These are phyloP conservation scores for Amanita exitialis DNA, from an alignment of 768 basidiomycete species.

Conservation along the genomic window DNA sequence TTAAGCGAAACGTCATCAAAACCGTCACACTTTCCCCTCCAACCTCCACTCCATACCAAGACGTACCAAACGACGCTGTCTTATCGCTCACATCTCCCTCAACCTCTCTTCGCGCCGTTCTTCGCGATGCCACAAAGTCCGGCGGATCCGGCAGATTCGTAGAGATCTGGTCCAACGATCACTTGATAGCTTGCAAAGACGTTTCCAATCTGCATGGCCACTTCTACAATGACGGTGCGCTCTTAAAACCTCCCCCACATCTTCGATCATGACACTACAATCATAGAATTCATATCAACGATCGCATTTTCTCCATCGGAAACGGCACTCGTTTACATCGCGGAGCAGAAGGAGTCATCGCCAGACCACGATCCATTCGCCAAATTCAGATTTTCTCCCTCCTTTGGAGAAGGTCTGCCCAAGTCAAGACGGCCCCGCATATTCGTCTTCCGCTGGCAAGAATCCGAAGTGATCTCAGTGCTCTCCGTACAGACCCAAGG, in stretches of 20 bases:
- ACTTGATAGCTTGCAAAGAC: conserved; percentile 36
- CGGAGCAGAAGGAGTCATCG: conserved; percentile 38
- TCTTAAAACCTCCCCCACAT: background rate
- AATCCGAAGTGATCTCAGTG: background rate
- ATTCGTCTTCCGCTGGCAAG: conserved; percentile 43
- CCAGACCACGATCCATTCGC: conserved; percentile 22
- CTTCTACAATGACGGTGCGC: conserved; percentile 50
- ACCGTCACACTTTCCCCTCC: conserved; percentile 15
- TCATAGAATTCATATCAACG: conserved; percentile 38
- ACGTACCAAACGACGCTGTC: conserved; percentile 27
- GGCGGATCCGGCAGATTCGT: conserved; percentile 37
- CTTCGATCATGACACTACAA: background rate
- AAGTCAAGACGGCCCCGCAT: conserved; percentile 42
- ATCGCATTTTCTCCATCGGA: conserved; percentile 48
- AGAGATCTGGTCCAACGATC: conserved; percentile 45
- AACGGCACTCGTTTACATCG: conserved; percentile 44
- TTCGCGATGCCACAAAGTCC: conserved; percentile 27
- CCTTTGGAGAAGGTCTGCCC: conserved; percentile 51
- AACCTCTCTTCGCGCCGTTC: conserved; percentile 28
- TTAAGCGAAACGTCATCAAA: conserved; percentile 33
- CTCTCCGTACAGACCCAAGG: conserved; percentile 3
- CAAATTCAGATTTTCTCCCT: conserved; percentile 46
- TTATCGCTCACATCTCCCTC: conserved; percentile 25
- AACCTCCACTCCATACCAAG: conserved; percentile 19
- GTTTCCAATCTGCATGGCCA: conserved; percentile 48